Base-by-base conservation (phyloP, 129 eudicot species). In the Oenanthe sinensis region DNA sequence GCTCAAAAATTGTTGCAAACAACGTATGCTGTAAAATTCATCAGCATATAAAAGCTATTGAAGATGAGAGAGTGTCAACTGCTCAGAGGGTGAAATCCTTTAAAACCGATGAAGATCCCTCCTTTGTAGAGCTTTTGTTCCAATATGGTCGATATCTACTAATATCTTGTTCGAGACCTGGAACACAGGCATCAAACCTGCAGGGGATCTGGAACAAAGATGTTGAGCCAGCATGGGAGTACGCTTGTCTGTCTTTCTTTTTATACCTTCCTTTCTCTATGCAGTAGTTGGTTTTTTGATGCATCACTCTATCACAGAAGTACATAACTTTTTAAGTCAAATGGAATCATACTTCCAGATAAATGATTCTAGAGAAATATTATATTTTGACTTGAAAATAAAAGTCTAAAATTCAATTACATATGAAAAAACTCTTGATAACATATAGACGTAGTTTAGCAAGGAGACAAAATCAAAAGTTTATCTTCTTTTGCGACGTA, bases 181-280 rank as follows among this genome's bases (percentile, higher is more conserved):
- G 91, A 81, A 89, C 95, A 77, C 97, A 93, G 76, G 87, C 86
- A 6, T 86, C 98, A 79, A 93, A 93, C 74, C 76, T 93, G 82
- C 98, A 93, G 87, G 98, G 98, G 48, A 89, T 93, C 76, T 93
- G 98, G 98, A 93, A 85, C 86, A 75, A 91, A 68, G 84, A 91
- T 55, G 48, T 91, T 12, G 84, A 85, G 50, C 97, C 98, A 36
- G 70, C 97, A 47, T 93, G 98, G 98, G 98, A 93, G 97, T 91
- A 91, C 80, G 97, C 75, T 79, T 12, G 58, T 63, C 19, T 17
- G 62, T 63, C 62, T 75, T 52, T 72, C 48, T 3, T 9, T 9
- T 10, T 17, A n/a, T 42, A 72, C 28, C 76, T 42, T 72, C 52
- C 75, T 43, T 22, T 72, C 50, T 10, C 20, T 3, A 1, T 5